Percentiles rank a stretch among this genome's conserved stretches.
Conservation (phyloP, 345 rosid genomes). For the Turnera subulata region DNA sequence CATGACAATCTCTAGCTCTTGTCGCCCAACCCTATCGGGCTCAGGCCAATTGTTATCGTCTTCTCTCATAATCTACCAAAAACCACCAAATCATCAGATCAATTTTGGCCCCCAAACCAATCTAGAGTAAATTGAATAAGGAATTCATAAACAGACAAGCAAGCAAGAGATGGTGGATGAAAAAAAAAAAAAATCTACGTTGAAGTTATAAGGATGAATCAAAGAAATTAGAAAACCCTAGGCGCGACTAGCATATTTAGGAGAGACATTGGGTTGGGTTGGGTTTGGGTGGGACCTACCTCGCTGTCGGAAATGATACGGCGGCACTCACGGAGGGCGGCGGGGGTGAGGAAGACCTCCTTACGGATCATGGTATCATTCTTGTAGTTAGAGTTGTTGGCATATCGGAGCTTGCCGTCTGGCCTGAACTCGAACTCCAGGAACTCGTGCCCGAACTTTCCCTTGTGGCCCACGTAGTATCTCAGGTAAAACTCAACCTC, state of each 20-base stretch:
- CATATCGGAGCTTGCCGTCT: constrained; percentile 96
- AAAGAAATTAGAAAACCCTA: too few species aligned
- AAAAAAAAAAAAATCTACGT: too few species aligned
- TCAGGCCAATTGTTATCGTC: constrained; percentile 98
- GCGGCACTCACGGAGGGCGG: constrained; percentile 89
- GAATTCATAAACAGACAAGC: too few species aligned
- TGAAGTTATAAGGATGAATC: too few species aligned
- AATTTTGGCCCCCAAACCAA: too few species aligned
- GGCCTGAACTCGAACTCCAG: constrained; percentile 96
- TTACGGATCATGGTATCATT: constrained; percentile 99
- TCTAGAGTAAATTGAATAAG: too few species aligned
- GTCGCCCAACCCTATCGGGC: constrained; percentile 93
- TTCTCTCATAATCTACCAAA: constrained; percentile 88
- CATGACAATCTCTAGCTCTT: constrained; percentile 98
- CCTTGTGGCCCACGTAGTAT: constrained; percentile 97
- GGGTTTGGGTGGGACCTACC: constrained; percentile 42
- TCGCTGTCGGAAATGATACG: constrained; percentile 98
- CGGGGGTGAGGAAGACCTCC: constrained; percentile 93
- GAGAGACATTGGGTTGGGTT: too few species aligned
- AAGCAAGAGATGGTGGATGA: too few species aligned
- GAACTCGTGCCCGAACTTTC: constrained; percentile 98
- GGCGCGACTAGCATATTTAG: too few species aligned
- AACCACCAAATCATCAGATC: neutral
- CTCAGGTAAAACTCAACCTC: constrained; percentile 83
- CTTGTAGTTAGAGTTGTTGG: constrained; percentile 98